These are phyloP conservation scores for Penicillium robsamsonii DNA, from an alignment of 495 filamentous ascomycete species.

Conservation along the genomic window DNA sequence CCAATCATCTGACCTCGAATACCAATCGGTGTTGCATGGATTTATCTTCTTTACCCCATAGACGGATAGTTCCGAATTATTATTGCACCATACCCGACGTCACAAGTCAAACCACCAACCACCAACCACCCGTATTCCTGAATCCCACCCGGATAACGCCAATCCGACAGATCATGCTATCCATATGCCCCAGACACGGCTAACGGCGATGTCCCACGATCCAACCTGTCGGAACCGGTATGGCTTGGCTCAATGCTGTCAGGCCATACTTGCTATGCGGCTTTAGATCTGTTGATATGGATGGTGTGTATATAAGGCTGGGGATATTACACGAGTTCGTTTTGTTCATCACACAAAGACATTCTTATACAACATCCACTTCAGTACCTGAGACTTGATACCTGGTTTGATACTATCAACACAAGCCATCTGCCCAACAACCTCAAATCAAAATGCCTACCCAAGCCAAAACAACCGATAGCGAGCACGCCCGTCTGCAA, in stretches of 20 bases:
- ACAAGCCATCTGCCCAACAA: not conserved
- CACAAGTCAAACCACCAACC: not conserved
- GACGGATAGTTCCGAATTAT: not conserved
- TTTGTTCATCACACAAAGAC: slow-evolving; percentile 1
- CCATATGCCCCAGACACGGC: not conserved
- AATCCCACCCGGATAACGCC: not conserved
- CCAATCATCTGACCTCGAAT: not conserved
- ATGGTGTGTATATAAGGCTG: slow-evolving; percentile 2
- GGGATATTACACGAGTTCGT: not conserved
- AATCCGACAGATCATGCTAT: slow-evolving; percentile 1
- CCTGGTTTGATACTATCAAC: slow-evolving; percentile 5
- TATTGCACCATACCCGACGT: not conserved
- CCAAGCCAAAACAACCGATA: not conserved
- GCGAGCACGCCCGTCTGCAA: slow-evolving; percentile 29
- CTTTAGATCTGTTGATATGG: not conserved
- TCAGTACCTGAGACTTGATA: not conserved
- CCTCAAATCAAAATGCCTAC: slow-evolving; percentile 8
- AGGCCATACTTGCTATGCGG: slow-evolving; percentile 2
- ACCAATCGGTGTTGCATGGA: not conserved
- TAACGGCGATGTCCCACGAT: not conserved
- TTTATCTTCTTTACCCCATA: not conserved
- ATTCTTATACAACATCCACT: not conserved
- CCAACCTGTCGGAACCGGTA: not conserved
- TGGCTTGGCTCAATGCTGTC: not conserved
- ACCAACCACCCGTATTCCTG: not conserved